Percentiles rank a stretch among this genome's conserved stretches.
Conservation (phyloP, 192 early-diverging fungal genomes). For the Coemansia sp. region DNA sequence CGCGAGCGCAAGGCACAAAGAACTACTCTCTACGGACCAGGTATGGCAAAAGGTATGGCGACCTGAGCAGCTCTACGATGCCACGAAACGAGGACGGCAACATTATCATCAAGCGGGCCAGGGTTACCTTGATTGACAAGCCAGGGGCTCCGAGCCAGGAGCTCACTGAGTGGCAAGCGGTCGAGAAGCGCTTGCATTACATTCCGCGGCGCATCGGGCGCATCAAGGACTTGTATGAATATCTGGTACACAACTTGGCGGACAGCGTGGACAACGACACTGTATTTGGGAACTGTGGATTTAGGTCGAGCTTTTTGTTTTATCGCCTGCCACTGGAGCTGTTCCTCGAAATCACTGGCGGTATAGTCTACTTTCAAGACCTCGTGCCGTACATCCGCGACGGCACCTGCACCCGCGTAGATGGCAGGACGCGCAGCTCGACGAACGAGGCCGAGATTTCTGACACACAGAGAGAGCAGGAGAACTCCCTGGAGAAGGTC, state of each 20-base stretch:
- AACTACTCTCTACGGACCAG: neutral
- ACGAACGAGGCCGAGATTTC: neutral
- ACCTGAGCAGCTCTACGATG: neutral
- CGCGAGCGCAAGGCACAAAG: neutral
- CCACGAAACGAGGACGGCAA: neutral
- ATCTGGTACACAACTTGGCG: slow-evolving; percentile 15
- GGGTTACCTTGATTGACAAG: neutral
- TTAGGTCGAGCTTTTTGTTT: slow-evolving; percentile 22
- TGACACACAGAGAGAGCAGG: neutral
- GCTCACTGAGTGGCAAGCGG: neutral
- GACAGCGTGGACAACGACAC: slow-evolving; percentile 4
- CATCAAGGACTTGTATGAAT: slow-evolving; percentile 18
- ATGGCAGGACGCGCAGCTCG: neutral
- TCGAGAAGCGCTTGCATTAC: slow-evolving; percentile 8
- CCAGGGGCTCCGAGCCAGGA: neutral
- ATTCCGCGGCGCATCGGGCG: slow-evolving; percentile 19
- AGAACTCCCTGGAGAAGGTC: slow-evolving; percentile 16
- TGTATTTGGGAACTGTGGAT: slow-evolving; percentile 23
- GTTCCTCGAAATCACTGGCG: slow-evolving; percentile 18
- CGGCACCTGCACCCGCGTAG: slow-evolving; percentile 4
- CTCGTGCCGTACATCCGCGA: slow-evolving; percentile 24
- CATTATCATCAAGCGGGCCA: slow-evolving; percentile 1
- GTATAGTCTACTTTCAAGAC: slow-evolving; percentile 4
- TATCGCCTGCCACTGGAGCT: slow-evolving; percentile 22
- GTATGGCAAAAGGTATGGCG: neutral